Conservation (phyloP, 306 rosid genomes). For the Clitoria ternatea region DNA sequence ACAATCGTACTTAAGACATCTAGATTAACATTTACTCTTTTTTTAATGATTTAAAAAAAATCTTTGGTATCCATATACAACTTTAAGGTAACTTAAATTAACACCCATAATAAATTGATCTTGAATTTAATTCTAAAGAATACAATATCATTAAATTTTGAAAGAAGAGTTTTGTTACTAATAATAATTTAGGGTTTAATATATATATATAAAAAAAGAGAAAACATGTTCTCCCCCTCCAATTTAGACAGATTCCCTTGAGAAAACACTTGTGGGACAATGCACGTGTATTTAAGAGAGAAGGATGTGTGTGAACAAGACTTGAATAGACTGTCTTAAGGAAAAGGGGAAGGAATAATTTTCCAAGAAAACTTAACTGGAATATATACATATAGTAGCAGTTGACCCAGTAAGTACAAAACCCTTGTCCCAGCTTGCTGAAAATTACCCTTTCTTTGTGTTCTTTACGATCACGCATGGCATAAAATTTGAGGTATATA, state of each 20-base stretch:
- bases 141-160: too few relatives aligned
- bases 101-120: too few relatives aligned
- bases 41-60: neutral
- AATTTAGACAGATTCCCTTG: slow-evolving; percentile 18
- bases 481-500: neutral
- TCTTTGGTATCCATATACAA: neutral
- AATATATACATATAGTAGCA: neutral
- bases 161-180: too few relatives aligned
- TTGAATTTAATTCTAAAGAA: too few relatives aligned
- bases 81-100: neutral
- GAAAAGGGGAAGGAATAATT: slow-evolving; percentile 35
- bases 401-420: slow-evolving; percentile 54
- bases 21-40: too few relatives aligned
- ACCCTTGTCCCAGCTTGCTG: slow-evolving; percentile 19
- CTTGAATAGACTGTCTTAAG: slow-evolving; percentile 26
- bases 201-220: too few relatives aligned
- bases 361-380: slow-evolving; percentile 22
- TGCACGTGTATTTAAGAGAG: slow-evolving; percentile 30
- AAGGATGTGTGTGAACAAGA: slow-evolving; percentile 16
- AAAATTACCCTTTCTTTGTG: neutral
- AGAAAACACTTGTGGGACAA: slow-evolving; percentile 27
- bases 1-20: too few relatives aligned
- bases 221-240: neutral
- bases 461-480: neutral
- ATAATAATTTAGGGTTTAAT: too few relatives aligned